Evolutionary conservation across 768 basidiomycete species (phyloP).

Genomic region (Pisolithus sp.): DNA sequence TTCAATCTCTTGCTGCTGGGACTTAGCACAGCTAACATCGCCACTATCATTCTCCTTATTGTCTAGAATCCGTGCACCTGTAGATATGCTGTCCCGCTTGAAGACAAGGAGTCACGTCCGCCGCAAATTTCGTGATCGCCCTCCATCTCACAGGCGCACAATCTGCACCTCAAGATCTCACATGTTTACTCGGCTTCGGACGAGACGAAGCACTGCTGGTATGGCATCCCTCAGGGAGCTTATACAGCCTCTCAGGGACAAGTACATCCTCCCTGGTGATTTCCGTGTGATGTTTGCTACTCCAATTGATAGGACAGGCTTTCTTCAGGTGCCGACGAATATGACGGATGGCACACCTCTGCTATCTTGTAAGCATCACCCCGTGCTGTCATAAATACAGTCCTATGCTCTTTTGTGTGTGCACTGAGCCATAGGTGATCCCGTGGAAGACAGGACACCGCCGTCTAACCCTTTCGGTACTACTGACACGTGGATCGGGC

Average conservation of each 20-base stretch:
- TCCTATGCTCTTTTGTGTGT: conserved; percentile 68
- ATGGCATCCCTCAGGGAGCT: conserved; percentile 54
- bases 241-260: conserved; percentile 47
- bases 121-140: too few species aligned
- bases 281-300: conserved; percentile 7
- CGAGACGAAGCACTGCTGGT: conserved; percentile 57
- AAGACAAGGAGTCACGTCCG: too few species aligned
- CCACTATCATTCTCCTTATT: not conserved
- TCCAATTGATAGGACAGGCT: too few species aligned
- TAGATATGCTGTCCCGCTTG: too few species aligned
- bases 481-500: conserved; percentile 46
- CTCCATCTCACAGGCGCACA: not conserved
- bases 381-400: conserved; percentile 81
- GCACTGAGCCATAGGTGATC: conserved; percentile 66
- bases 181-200: conserved; percentile 31
- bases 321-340: too few species aligned
- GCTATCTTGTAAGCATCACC: conserved; percentile 55
- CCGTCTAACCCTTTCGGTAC: conserved; percentile 46
- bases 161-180: conserved; percentile 1
- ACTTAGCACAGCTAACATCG: not conserved
- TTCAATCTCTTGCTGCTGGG: not conserved
- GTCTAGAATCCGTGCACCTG: not conserved
- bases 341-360: too few species aligned
- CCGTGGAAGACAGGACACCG: conserved; percentile 45
- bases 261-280: conserved; percentile 33